phyloP scores from a whole-genome alignment of 2,329 filamentous ascomycete genomes.

The Fusarium bulbicola region DNA sequence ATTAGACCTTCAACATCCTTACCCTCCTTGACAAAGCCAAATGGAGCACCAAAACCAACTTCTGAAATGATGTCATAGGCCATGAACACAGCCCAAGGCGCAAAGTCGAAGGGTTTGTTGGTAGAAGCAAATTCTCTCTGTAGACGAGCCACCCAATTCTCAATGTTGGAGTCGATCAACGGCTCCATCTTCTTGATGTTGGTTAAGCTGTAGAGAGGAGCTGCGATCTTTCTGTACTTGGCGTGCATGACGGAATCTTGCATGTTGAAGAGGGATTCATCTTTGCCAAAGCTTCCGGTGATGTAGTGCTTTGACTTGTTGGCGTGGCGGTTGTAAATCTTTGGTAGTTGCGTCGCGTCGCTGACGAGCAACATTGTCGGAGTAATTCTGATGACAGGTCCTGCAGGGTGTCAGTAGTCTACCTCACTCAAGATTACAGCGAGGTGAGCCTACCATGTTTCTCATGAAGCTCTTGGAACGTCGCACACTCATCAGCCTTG shows the following conservation, averaged over 20 bases:
- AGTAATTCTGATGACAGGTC: slow-evolving; percentile 37
- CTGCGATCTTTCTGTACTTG: slow-evolving; percentile 62
- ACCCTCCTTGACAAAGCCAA: slow-evolving; percentile 58
- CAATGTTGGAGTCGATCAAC: slow-evolving; percentile 60
- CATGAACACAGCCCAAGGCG: slow-evolving; percentile 45
- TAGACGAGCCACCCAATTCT: slow-evolving; percentile 60
- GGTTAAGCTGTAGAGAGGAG: slow-evolving; percentile 62
- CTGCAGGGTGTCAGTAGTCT: neutral
- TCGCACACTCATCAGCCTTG: slow-evolving; percentile 23
- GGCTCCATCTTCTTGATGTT: slow-evolving; percentile 69
- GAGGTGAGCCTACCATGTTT: slow-evolving; percentile 1
- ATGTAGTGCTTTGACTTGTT: slow-evolving; percentile 69
- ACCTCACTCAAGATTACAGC: no score
- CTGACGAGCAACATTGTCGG: slow-evolving; percentile 41
- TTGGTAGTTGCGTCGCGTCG: slow-evolving; percentile 61
- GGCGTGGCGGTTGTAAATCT: slow-evolving; percentile 64
- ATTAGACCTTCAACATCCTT: slow-evolving; percentile 57
- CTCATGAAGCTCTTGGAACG: slow-evolving; percentile 27
- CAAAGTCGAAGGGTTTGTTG: slow-evolving; percentile 60
- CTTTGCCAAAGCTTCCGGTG: slow-evolving; percentile 64
- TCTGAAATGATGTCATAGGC: slow-evolving; percentile 61
- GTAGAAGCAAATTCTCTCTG: slow-evolving; percentile 55
- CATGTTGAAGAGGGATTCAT: slow-evolving; percentile 67
- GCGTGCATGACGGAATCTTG: slow-evolving; percentile 61
- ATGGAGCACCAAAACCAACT: slow-evolving; percentile 52